phyloP scores from a whole-genome alignment of 805 yeast genomes.

The Debaryomyces hansenii region DNA sequence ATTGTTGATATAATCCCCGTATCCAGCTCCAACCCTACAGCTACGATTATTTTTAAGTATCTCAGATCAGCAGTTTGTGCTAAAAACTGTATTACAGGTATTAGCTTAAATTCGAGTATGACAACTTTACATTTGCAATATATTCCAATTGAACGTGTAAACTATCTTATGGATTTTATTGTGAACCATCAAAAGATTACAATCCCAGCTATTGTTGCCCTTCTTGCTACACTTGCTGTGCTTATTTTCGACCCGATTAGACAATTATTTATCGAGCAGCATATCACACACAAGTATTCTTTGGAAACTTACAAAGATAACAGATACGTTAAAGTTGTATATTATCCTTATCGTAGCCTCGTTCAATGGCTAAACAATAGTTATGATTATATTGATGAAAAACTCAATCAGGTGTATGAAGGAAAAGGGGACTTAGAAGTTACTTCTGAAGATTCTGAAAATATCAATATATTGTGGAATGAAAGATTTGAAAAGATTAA shows the following conservation, averaged over 20 bases:
- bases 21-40: slow-evolving; percentile 45
- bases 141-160: slow-evolving; percentile 53
- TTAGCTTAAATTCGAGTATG: slow-evolving; percentile 56
- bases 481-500: slow-evolving; percentile 69
- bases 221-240: slow-evolving; percentile 80
- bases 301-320: slow-evolving; percentile 46
- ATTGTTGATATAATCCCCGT: slow-evolving; percentile 71
- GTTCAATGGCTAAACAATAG: slow-evolving; percentile 27
- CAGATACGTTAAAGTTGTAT: slow-evolving; percentile 23
- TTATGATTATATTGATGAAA: slow-evolving; percentile 37
- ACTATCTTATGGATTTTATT: slow-evolving; percentile 56
- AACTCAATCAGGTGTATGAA: slow-evolving; percentile 9
- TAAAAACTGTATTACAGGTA: slow-evolving; percentile 86
- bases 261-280: slow-evolving; percentile 71
- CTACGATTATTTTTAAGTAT: slow-evolving; percentile 55
- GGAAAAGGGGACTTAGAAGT: slow-evolving; percentile 14
- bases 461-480: slow-evolving; percentile 54
- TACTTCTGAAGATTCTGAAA: slow-evolving; percentile 19
- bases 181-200: slow-evolving; percentile 79
- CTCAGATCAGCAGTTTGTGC: slow-evolving; percentile 79
- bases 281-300: slow-evolving; percentile 61
- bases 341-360: slow-evolving; percentile 26
- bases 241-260: slow-evolving; percentile 91
- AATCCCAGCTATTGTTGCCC: slow-evolving; percentile 75
- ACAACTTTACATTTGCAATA: slow-evolving; percentile 70